A percentile compares a stretch with the other conserved stretches of the same genome.
These are phyloP conservation scores for Teunomyces funiuensis DNA, from an alignment of 805 yeast species.

Conservation along the genomic window DNA sequence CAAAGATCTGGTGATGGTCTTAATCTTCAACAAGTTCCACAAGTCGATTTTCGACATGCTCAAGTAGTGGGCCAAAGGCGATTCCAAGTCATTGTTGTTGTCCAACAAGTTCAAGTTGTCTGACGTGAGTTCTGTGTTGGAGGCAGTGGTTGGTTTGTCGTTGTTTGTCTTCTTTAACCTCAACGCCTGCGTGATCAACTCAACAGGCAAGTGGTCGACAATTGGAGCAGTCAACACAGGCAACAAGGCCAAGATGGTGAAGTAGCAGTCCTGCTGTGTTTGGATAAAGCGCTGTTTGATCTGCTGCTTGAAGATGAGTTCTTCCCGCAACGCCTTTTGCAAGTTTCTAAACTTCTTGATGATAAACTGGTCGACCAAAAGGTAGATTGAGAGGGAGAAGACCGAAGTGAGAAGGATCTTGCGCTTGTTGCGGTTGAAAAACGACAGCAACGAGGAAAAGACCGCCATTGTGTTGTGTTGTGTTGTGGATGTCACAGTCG, in stretches of 20 bases:
- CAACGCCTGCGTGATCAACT: conserved; percentile 66
- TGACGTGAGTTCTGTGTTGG: conserved; percentile 29
- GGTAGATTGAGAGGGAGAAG: conserved; percentile 35
- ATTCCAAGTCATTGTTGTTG: conserved; percentile 20
- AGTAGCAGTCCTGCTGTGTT: conserved; percentile 86
- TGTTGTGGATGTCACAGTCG: not conserved
- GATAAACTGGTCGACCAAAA: conserved; percentile 38
- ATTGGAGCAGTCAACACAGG: conserved; percentile 74
- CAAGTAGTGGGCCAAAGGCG: conserved; percentile 22
- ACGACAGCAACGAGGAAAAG: conserved; percentile 39
- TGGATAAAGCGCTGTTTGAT: conserved; percentile 83
- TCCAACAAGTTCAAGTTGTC: conserved; percentile 40
- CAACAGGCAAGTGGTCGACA: conserved; percentile 63
- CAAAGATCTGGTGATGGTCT: conserved; percentile 70
- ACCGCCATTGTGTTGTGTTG: conserved; percentile 31
- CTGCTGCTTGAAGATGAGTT: conserved; percentile 43
- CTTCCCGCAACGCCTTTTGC: conserved; percentile 41
- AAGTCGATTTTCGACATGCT: conserved; percentile 48
- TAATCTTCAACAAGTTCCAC: conserved; percentile 80
- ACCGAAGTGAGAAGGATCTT: conserved; percentile 35
- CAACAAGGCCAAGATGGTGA: conserved; percentile 77
- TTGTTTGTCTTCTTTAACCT: conserved; percentile 52
- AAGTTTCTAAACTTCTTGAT: conserved; percentile 38
- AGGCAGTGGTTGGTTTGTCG: conserved; percentile 16
- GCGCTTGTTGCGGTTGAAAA: conserved; percentile 41